A percentile compares a stretch with the other conserved stretches of the same genome.
Conservation (phyloP, 2,329 filamentous ascomycete genomes). For the Ascochyta koolunga region DNA sequence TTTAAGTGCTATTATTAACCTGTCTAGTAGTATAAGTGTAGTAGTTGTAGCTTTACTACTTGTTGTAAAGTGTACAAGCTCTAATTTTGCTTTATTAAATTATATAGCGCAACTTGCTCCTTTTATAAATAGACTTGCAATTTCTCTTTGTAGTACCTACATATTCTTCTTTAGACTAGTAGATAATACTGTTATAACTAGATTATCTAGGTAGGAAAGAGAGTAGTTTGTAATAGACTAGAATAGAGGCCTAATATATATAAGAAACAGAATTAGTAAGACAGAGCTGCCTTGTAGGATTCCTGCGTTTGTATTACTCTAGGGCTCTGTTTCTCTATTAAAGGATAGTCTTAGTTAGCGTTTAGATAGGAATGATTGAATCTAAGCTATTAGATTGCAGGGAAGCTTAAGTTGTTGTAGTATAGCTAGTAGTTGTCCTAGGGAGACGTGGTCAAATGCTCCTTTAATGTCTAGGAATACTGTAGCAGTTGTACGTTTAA, state of each 20-base stretch:
- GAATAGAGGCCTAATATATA: neutral
- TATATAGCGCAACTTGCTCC: neutral
- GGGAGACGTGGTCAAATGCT: neutral
- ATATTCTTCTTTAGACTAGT: neutral
- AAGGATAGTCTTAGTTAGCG: neutral
- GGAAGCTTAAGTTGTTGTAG: neutral
- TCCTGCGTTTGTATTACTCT: neutral
- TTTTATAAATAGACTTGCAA: neutral
- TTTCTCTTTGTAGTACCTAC: neutral
- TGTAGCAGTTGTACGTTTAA: neutral
- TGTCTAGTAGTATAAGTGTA: neutral
- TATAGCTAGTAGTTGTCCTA: neutral
- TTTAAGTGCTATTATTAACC: neutral
- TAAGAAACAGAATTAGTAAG: neutral
- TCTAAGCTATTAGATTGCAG: neutral
- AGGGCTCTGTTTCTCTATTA: neutral
- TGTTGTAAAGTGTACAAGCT: neutral
- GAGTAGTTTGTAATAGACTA: neutral
- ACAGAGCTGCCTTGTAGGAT: neutral
- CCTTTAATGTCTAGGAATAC: neutral
- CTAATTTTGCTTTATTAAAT: neutral
- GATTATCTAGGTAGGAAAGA: neutral
- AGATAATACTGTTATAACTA: neutral
- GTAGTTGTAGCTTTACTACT: neutral
- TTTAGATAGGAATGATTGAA: neutral